Evolutionary conservation across 2,329 filamentous ascomycete species (phyloP).

Genomic region (Sordariomycetes sp.): DNA sequence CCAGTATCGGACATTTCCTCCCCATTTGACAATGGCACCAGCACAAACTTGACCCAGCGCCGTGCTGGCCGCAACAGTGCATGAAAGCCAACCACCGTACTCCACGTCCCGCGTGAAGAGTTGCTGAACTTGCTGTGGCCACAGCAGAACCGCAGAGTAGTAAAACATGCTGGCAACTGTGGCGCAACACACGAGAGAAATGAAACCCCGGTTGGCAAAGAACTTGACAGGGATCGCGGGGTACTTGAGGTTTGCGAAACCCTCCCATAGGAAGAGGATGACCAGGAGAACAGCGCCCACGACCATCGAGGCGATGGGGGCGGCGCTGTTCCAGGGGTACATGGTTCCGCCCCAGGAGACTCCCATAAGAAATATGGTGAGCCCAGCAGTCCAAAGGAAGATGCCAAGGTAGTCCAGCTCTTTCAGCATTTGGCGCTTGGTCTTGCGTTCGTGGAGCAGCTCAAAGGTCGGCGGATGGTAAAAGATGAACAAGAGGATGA

Average conservation of each 20-base stretch:
- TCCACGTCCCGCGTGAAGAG: conserved; percentile 23
- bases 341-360: conserved; percentile 32
- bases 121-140: conserved; percentile 23
- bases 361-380: conserved; percentile 34
- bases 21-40: conserved; percentile 20
- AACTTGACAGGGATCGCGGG: conserved; percentile 25
- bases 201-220: conserved; percentile 25
- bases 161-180: conserved; percentile 19
- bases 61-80: conserved; percentile 22
- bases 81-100: conserved; percentile 26
- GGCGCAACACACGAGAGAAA: conserved; percentile 22
- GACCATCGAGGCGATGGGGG: conserved; percentile 26
- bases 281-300: conserved; percentile 22
- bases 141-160: conserved; percentile 19
- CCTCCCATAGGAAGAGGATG: conserved; percentile 25
- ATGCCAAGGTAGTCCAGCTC: conserved; percentile 33
- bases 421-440: conserved; percentile 21
- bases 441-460: conserved; percentile 26
- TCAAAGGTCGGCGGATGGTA: conserved; percentile 31
- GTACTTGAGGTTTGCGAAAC: conserved; percentile 22
- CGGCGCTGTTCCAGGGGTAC: conserved; percentile 31
- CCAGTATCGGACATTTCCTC: conserved; percentile 24
- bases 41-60: conserved; percentile 22
- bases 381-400: conserved; percentile 32
- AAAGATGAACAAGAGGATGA: conserved; percentile 24